phyloP scores from a whole-genome alignment of 2,329 filamentous ascomycete genomes.

The Cladosporium colombiae region DNA sequence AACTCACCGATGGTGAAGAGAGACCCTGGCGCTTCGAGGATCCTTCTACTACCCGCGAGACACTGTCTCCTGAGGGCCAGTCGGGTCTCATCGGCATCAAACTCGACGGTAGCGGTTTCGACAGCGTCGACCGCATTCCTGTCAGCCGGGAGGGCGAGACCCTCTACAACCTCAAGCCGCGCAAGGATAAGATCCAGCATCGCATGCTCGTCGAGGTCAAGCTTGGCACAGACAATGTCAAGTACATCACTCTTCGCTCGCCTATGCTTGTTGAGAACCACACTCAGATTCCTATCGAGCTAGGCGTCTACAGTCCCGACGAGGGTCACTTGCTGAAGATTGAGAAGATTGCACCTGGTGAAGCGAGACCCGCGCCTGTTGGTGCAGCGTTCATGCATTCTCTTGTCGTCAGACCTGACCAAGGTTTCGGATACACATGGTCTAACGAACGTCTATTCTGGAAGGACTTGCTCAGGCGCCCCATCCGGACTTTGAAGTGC shows the following conservation, averaged over 20 bases:
- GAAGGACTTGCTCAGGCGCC: conserved; percentile 83
- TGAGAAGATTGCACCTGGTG: conserved; percentile 93
- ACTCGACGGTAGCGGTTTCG: conserved; percentile 91
- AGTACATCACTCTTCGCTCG: conserved; percentile 93
- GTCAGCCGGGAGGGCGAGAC: conserved; percentile 94
- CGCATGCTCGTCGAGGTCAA: conserved; percentile 89
- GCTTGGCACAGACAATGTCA: conserved; percentile 91
- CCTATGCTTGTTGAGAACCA: conserved; percentile 92
- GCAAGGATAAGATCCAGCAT: conserved; percentile 81
- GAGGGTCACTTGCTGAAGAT: conserved; percentile 93
- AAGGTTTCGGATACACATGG: conserved; percentile 96
- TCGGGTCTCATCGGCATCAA: conserved; percentile 78
- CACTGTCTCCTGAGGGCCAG: conserved; percentile 78
- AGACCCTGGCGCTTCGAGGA: conserved; percentile 96
- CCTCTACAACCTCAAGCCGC: conserved; percentile 84
- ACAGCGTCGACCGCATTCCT: conserved; percentile 81
- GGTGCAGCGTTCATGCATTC: conserved; percentile 90
- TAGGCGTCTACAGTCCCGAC: conserved; percentile 84
- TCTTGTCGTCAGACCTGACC: conserved; percentile 83
- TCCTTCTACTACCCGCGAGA: conserved; percentile 94
- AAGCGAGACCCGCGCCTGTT: conserved; percentile 84
- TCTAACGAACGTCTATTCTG: conserved; percentile 87
- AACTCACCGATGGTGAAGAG: conserved; percentile 84
- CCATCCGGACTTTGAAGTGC: conserved; percentile 85
- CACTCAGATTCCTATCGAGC: conserved; percentile 91